These are phyloP conservation scores for Fragaria nilgerrensis DNA, from an alignment of 306 rosid genomes.

Conservation along the genomic window DNA sequence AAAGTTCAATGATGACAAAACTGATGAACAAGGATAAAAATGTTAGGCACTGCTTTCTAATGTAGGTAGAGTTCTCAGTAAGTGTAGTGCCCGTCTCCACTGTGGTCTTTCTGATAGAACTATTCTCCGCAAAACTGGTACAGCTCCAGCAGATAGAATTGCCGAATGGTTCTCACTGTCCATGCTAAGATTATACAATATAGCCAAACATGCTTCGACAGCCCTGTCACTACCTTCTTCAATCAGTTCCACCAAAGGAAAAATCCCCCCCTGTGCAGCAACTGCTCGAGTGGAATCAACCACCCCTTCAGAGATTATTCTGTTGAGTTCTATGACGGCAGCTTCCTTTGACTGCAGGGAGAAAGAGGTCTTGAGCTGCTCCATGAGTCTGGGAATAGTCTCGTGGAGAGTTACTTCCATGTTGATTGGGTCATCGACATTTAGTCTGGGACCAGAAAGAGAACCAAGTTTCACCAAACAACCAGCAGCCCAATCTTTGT, in stretches of 20 bases:
- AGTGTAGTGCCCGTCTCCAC: constrained; percentile 71
- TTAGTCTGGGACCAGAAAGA: constrained; percentile 38
- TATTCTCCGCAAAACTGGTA: constrained; percentile 57
- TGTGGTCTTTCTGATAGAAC: constrained; percentile 59
- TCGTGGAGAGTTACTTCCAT: constrained; percentile 75
- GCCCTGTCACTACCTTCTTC: constrained; percentile 74
- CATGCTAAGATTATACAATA: constrained; percentile 74
- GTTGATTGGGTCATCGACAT: constrained; percentile 44
- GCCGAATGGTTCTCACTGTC: constrained; percentile 71
- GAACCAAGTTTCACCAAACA: constrained; percentile 74
- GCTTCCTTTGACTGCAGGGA: constrained; percentile 59
- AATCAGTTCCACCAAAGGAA: constrained; percentile 62
- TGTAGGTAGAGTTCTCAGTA: constrained; percentile 64
- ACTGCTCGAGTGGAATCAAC: constrained; percentile 57
- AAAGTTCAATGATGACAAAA: not conserved
- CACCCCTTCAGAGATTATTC: constrained; percentile 75
- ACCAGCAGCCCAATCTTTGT: constrained; percentile 85
- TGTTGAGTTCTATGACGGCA: constrained; percentile 68
- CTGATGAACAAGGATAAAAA: not conserved
- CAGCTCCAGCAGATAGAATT: constrained; percentile 72
- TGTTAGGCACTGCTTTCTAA: constrained; percentile 14
- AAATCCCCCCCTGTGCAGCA: constrained; percentile 56
- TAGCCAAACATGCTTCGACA: constrained; percentile 68
- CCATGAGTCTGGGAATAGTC: constrained; percentile 75
- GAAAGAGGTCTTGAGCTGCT: constrained; percentile 59